Evolutionary conservation across 2,329 filamentous ascomycete genomes (phyloP).

Genomic region (Setomelanomma holmii): DNA sequence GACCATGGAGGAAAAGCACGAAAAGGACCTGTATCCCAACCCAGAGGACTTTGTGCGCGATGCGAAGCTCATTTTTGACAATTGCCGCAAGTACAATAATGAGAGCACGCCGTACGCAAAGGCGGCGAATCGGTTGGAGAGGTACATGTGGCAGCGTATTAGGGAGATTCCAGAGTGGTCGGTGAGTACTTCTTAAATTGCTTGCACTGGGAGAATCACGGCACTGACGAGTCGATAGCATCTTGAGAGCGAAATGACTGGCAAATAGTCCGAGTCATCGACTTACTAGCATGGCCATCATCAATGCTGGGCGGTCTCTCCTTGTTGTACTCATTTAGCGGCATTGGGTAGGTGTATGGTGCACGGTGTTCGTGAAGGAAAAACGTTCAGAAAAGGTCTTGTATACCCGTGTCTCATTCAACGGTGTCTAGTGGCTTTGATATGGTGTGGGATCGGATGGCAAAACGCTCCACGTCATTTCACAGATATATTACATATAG

Average conservation of each 20-base stretch:
- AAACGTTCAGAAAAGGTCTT: neutral
- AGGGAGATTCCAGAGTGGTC: slow-evolving; percentile 90
- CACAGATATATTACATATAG: no score
- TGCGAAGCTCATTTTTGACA: slow-evolving; percentile 87
- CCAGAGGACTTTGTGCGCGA: slow-evolving; percentile 94
- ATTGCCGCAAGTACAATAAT: slow-evolving; percentile 95
- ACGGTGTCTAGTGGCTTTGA: no score
- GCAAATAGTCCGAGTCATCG: slow-evolving; percentile 22
- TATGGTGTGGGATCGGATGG: no score
- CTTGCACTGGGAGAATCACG: neutral
- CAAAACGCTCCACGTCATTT: no score
- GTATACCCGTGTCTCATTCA: neutral
- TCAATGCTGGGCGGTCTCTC: neutral
- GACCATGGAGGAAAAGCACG: slow-evolving; percentile 95
- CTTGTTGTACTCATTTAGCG: slow-evolving; percentile 12
- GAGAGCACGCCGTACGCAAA: slow-evolving; percentile 95
- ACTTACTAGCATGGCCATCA: neutral
- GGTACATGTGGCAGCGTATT: slow-evolving; percentile 95
- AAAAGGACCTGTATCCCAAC: slow-evolving; percentile 87
- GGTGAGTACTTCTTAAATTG: slow-evolving; percentile 24
- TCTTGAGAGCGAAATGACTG: slow-evolving; percentile 39
- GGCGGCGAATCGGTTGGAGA: slow-evolving; percentile 89
- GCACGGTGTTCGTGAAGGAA: slow-evolving; percentile 6
- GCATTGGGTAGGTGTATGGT: slow-evolving; percentile 21
- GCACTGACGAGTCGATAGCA: slow-evolving; percentile 27